Base-by-base conservation (phyloP, 352 stramenopile genomes). In the Thalassiosira mediterranea region DNA sequence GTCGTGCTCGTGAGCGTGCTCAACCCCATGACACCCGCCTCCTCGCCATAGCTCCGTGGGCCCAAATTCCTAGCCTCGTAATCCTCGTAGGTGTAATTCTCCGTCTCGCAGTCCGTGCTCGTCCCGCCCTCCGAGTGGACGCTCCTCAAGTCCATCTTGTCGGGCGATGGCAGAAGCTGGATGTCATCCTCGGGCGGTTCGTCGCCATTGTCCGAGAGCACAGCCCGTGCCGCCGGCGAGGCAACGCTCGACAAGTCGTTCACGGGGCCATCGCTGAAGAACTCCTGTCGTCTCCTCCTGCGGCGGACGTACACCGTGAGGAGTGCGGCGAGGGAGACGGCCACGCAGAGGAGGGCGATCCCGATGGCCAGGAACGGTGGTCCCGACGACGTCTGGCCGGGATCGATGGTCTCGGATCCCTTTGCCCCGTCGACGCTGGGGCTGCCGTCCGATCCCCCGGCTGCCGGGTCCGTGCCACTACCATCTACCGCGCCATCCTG, bases 101-200 rank as follows among this genome's bases (percentile, higher is more conserved):
- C 60, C 11, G 44, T 61, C 21, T 70, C 34, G 40, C 31, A 44
- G 23, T 69, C 59, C 26, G 59, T 59, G 23, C 17, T 31, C 13
- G 59, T 17, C 1, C 10, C 28, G 25, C 40, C 59, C 29, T 68
- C 59, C 19, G 44, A 59, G 46, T 61, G 19, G 15, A 70, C 44
- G 31, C 60, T 70, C 17, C 60, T 58, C 60, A 70, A 59, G 26
- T 70, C 60, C 19, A 70, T n/a, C 47, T 70, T 70, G 40, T 70
- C 60, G 26, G 44, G 26, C 23, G 46, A 40, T 2, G 60, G 60
- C 11, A 70, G 47, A 3, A 70, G 32, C 0, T 61, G 42, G 17
- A 70, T 46, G 32, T 70, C 60, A 21, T 70, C 60, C 3, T 40
- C 42, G 32, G 57, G 42, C 8, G 15, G 37, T 15, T 8, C 8